These are phyloP conservation scores for Salvia miltiorrhiza DNA, from an alignment of 257 asterid species.

Conservation along the genomic window DNA sequence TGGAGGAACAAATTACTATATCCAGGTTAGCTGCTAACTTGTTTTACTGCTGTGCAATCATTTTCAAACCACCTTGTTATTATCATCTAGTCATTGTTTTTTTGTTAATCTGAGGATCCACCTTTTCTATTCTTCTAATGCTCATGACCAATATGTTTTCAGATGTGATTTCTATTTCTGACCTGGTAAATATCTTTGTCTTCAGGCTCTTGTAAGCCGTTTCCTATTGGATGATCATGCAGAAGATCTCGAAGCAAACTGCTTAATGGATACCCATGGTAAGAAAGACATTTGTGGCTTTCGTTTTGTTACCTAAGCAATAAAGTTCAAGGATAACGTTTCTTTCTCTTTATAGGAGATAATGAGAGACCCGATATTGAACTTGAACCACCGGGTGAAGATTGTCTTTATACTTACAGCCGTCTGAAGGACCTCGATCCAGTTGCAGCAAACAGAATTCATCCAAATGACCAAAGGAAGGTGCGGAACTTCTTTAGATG, in stretches of 20 bases:
- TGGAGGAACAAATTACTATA: conserved; percentile 97
- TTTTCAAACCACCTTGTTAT: background rate
- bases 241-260: conserved; percentile 49
- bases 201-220: conserved; percentile 86
- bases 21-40: conserved; percentile 58
- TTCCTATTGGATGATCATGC: conserved; percentile 69
- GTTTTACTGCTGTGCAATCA: background rate
- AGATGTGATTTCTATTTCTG: conserved; percentile 5
- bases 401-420: conserved; percentile 38
- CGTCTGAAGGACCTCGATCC: conserved; percentile 76
- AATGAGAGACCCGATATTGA: conserved; percentile 38
- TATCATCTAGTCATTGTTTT: background rate
- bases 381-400: conserved; percentile 25
- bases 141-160: background rate
- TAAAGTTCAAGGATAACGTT: conserved; percentile 2
- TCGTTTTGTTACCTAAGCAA: background rate
- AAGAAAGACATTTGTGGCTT: conserved; percentile 1
- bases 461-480: conserved; percentile 92
- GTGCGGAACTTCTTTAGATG: conserved; percentile 26
- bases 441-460: conserved; percentile 77
- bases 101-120: background rate
- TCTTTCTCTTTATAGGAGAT: conserved; percentile 40
- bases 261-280: conserved; percentile 50
- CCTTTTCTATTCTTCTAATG: background rate
- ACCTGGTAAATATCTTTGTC: conserved; percentile 13